Evolutionary conservation across 371 early-diverging fungal genomes (phyloP).

Genomic region (Rhizopus delemar): DNA sequence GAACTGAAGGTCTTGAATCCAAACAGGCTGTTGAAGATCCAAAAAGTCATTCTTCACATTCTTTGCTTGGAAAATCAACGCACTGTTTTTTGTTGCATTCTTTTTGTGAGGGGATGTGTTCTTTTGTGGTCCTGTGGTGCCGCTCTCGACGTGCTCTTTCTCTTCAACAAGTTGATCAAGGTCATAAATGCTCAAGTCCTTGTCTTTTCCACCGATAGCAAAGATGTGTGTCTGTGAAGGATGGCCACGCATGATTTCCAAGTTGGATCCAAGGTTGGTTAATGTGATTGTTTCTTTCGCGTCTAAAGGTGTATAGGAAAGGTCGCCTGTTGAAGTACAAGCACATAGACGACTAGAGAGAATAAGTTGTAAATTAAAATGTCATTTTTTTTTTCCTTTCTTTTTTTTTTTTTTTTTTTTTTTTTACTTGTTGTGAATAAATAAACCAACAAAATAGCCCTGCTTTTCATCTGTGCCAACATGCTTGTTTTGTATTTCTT

Average conservation of each 20-base stretch:
- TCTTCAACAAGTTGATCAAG: conserved; percentile 36
- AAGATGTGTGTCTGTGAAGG: conserved; percentile 65
- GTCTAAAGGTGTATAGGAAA: conserved; percentile 35
- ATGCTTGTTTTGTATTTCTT: conserved; percentile 48
- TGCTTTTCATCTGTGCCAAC: conserved; percentile 39
- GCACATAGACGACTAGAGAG: conserved; percentile 29
- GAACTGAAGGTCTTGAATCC: conserved; percentile 85
- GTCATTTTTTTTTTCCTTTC: not conserved
- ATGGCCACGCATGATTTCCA: conserved; percentile 66
- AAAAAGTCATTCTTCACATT: conserved; percentile 78
- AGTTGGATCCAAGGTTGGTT: conserved; percentile 21
- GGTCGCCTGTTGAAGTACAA: conserved; percentile 38
- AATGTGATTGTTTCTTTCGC: conserved; percentile 18
- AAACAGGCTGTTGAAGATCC: conserved; percentile 82
- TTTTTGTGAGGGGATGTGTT: conserved; percentile 34
- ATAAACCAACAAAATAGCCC: conserved; percentile 64
- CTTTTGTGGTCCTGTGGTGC: conserved; percentile 26
- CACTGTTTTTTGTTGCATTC: conserved; percentile 44
- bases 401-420: not conserved
- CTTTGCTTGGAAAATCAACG: conserved; percentile 63
- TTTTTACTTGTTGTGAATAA: conserved; percentile 52
- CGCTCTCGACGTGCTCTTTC: conserved; percentile 10
- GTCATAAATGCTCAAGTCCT: conserved; percentile 82
- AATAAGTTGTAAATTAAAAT: not conserved
- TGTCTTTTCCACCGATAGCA: conserved; percentile 86